These are phyloP conservation scores for Mycena haematopus DNA, from an alignment of 768 basidiomycete species.

Conservation along the genomic window DNA sequence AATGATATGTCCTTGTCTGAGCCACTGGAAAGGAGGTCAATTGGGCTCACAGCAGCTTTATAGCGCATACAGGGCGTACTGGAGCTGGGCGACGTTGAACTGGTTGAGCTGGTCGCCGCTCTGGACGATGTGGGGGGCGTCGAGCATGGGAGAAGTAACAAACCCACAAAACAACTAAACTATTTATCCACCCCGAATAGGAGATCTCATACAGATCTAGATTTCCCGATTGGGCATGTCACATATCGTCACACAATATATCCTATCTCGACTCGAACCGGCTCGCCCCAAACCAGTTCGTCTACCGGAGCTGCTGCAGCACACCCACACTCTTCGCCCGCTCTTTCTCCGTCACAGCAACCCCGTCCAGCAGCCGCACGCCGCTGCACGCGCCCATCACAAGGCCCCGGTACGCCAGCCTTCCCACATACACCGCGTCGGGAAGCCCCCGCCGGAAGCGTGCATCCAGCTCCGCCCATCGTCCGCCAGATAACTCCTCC, in stretches of 20 bases:
- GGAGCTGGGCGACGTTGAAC: slow-evolving; percentile 70
- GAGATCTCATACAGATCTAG: not conserved
- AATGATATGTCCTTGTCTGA: slow-evolving; percentile 30
- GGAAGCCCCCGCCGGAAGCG: slow-evolving; percentile 92
- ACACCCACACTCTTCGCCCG: slow-evolving; percentile 79
- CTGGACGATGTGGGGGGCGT: slow-evolving; percentile 46
- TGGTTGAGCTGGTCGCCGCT: slow-evolving; percentile 55
- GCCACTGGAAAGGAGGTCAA: slow-evolving; percentile 20
- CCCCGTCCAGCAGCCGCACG: slow-evolving; percentile 83
- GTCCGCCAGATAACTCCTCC: slow-evolving; percentile 33
- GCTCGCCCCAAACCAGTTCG: not conserved
- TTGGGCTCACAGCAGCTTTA: not conserved
- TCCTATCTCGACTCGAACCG: slow-evolving; percentile 12
- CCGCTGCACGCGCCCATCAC: slow-evolving; percentile 77
- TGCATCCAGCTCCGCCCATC: slow-evolving; percentile 81
- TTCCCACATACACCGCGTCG: slow-evolving; percentile 84
- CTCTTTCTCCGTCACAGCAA: slow-evolving; percentile 84
- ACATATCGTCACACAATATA: not conserved
- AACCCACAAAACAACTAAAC: slow-evolving; percentile 16
- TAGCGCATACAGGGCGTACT: slow-evolving; percentile 56
- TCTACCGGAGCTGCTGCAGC: slow-evolving; percentile 56
- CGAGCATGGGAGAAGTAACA: slow-evolving; percentile 56
- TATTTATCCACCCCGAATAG: slow-evolving; percentile 38
- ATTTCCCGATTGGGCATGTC: not conserved
- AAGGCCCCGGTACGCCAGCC: slow-evolving; percentile 88